Evolutionary conservation across 225 moss, liverwort and hornwort species (phyloP).

Genomic region (Bryoerythrophyllum caledonicum): DNA sequence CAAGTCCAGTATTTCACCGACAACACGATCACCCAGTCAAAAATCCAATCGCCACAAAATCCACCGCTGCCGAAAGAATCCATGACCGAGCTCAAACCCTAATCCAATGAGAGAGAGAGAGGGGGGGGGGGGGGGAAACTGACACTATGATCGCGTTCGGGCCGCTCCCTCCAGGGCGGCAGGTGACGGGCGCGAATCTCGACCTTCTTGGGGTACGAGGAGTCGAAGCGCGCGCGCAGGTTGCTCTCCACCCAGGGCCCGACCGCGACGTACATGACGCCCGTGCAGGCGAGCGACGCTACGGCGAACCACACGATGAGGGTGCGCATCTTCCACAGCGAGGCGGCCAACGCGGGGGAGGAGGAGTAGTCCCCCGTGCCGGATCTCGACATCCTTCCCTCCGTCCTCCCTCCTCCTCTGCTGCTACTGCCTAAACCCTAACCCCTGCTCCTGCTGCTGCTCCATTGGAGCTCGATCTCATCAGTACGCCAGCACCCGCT

Average conservation of each 20-base stretch:
- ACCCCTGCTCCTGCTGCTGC: not conserved
- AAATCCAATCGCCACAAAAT: constrained; percentile 2
- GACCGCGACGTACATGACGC: constrained; percentile 24
- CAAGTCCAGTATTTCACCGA: not conserved
- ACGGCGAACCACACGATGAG: constrained; percentile 27
- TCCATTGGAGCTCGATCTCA: no score
- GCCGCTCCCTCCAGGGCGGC: constrained; percentile 25
- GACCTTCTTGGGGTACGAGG: constrained; percentile 9
- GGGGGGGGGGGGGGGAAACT: not conserved
- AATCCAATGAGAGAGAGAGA: not conserved
- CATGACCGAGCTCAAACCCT: not conserved
- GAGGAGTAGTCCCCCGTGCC: not conserved
- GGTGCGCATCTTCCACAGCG: constrained; percentile 25
- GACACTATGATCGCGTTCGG: constrained; percentile 22
- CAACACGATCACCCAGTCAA: constrained; percentile 1
- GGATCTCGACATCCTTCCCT: not conserved
- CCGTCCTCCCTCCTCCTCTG: not conserved
- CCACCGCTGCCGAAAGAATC: not conserved
- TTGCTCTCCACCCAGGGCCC: constrained; percentile 31
- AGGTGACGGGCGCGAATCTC: constrained; percentile 30
- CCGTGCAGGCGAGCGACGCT: constrained; percentile 35
- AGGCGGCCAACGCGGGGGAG: constrained; percentile 8
- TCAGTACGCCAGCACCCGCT: no score
- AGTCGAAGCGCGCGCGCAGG: constrained; percentile 37
- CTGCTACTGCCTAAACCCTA: not conserved